A percentile compares a stretch with the other conserved stretches of the same genome.
phyloP scores from a whole-genome alignment of 129 eudicot genomes.

The Smallanthus sonchifolius region DNA sequence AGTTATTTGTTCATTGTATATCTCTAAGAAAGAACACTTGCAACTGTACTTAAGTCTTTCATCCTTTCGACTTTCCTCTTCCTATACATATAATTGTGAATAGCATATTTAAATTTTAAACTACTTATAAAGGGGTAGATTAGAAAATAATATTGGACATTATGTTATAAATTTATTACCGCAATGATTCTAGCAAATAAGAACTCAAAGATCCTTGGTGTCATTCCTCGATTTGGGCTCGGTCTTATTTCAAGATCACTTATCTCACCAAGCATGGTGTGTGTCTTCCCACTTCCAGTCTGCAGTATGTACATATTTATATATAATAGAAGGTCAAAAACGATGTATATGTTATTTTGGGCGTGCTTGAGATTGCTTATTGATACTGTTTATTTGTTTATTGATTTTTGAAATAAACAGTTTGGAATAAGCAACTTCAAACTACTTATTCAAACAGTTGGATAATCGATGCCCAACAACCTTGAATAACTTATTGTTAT shows the following conservation, averaged over 20 bases:
- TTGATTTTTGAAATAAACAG: not conserved
- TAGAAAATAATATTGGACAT: not conserved
- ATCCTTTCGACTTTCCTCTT: slow-evolving; percentile 80
- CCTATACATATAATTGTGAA: slow-evolving; percentile 33
- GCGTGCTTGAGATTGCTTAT: not conserved
- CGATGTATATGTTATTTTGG: not conserved
- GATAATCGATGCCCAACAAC: no score
- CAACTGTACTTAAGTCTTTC: slow-evolving; percentile 65
- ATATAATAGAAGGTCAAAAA: not conserved
- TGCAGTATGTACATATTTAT: slow-evolving; percentile 18
- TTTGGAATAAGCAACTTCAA: not conserved
- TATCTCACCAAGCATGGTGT: slow-evolving; percentile 90
- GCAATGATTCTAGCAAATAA: slow-evolving; percentile 84
- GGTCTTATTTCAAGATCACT: slow-evolving; percentile 63
- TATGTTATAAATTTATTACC: slow-evolving; percentile 34
- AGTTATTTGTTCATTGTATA: slow-evolving; percentile 85
- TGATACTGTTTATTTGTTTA: not conserved
- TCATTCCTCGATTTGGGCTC: slow-evolving; percentile 84
- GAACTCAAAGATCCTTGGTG: slow-evolving; percentile 90
- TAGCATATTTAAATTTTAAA: not conserved
- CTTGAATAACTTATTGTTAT: no score
- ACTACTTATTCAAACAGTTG: not conserved
- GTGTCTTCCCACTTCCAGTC: slow-evolving; percentile 97
- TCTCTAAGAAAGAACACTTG: slow-evolving; percentile 94
- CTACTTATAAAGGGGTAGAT: not conserved